phyloP scores from a whole-genome alignment of 192 early-diverging fungal genomes.

The Coemansia sp. region DNA sequence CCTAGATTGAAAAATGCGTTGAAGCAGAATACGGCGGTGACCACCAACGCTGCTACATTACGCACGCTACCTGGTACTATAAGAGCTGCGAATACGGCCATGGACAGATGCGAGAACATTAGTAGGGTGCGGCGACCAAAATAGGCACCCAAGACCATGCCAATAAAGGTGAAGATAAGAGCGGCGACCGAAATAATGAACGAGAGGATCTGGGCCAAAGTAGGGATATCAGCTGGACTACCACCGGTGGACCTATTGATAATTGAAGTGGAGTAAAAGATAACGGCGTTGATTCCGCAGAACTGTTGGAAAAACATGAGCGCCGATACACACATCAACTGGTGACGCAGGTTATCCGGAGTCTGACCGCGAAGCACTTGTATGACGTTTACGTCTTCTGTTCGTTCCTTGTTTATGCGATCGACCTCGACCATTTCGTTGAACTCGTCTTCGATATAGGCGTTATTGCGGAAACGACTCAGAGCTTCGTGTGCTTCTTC shows the following conservation, averaged over 20 bases:
- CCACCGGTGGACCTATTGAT: constrained; percentile 59
- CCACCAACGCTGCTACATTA: constrained; percentile 57
- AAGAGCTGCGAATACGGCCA: constrained; percentile 63
- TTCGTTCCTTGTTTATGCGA: constrained; percentile 39
- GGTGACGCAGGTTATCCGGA: constrained; percentile 59
- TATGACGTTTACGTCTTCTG: constrained; percentile 49
- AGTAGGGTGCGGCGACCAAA: constrained; percentile 74
- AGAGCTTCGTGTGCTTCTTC: constrained; percentile 63
- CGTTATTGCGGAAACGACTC: constrained; percentile 55
- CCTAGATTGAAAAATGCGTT: constrained; percentile 79
- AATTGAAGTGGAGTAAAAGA: constrained; percentile 83
- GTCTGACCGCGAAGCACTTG: constrained; percentile 58
- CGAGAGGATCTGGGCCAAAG: constrained; percentile 48
- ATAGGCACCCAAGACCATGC: constrained; percentile 63
- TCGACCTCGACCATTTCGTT: constrained; percentile 63
- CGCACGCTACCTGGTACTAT: constrained; percentile 64
- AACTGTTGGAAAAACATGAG: constrained; percentile 82
- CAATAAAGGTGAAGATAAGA: constrained; percentile 48
- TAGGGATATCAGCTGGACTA: constrained; percentile 45
- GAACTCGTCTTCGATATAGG: constrained; percentile 65
- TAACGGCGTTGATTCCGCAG: constrained; percentile 83
- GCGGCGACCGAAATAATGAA: constrained; percentile 55
- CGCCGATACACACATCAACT: constrained; percentile 64
- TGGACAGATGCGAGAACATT: constrained; percentile 64
- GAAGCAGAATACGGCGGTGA: constrained; percentile 70